A percentile compares a stretch with the other conserved stretches of the same genome.
Evolutionary conservation across 164 flowering plant genomes (phyloP).

Genomic region (Echeveria elegans): DNA sequence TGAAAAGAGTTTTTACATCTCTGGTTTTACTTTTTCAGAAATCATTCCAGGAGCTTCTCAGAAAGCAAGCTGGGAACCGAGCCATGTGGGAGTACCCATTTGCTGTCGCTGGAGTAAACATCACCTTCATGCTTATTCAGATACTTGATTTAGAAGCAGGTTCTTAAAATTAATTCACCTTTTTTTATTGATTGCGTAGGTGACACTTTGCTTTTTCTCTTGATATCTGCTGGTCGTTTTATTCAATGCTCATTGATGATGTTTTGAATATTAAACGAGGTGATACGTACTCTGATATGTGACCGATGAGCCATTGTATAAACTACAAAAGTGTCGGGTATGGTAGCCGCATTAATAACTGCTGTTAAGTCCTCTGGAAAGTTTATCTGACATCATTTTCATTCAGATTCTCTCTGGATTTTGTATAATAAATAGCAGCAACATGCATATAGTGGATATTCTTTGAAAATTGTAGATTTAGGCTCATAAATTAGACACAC

Average conservation of each 20-base stretch:
- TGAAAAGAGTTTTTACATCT: not conserved
- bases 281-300: no score
- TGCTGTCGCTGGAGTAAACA: conserved; percentile 98
- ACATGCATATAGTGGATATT: not conserved
- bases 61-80: conserved; percentile 77
- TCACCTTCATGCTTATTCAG: conserved; percentile 96
- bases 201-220: not conserved
- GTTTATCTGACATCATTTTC: not conserved
- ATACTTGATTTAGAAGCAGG: conserved; percentile 98
- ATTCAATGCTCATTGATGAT: not conserved
- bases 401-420: not conserved
- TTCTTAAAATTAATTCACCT: conserved; percentile 11
- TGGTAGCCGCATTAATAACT: not conserved
- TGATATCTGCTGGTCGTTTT: not conserved
- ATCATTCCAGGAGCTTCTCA: conserved; percentile 83
- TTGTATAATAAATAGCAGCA: not conserved
- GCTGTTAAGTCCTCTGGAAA: no score
- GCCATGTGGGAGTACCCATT: conserved; percentile 97
- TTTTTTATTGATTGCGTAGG: not conserved
- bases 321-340: no score
- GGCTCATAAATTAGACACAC: not conserved
- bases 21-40: conserved; percentile 35
- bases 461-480: not conserved
- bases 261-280: not conserved
- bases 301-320: no score